Conservation (phyloP, 1,284 basidiomycete genomes). For the Testicularia cyperi region DNA sequence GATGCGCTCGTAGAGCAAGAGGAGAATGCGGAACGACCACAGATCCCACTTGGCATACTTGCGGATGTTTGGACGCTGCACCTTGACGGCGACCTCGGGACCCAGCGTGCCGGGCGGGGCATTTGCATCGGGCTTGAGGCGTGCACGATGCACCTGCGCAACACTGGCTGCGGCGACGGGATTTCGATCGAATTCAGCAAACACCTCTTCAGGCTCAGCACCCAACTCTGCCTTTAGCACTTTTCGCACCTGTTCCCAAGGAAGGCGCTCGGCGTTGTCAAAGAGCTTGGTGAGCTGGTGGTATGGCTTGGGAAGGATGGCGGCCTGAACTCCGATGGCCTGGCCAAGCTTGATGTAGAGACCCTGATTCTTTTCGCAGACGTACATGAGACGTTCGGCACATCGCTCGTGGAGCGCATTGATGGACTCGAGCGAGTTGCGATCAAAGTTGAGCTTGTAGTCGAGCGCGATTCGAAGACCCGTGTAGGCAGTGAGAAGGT, state of each 20-base stretch:
- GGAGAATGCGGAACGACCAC: constrained; percentile 43
- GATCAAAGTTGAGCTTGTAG: constrained; percentile 55
- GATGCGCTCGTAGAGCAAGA: constrained; percentile 46
- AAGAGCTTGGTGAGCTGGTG: constrained; percentile 47
- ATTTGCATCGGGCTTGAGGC: constrained; percentile 15
- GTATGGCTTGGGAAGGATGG: constrained; percentile 52
- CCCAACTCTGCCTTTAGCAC: constrained; percentile 45
- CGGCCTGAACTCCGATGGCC: constrained; percentile 48
- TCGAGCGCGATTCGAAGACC: constrained; percentile 47
- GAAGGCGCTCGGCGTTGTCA: constrained; percentile 47
- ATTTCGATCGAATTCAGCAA: constrained; percentile 34
- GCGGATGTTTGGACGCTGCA: constrained; percentile 50
- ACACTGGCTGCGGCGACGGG: constrained; percentile 51
- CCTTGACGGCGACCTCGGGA: constrained; percentile 49
- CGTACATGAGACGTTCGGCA: constrained; percentile 40
- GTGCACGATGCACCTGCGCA: constrained; percentile 50
- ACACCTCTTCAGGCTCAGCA: constrained; percentile 35
- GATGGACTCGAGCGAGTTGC: constrained; percentile 33
- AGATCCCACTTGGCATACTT: constrained; percentile 52
- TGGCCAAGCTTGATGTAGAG: constrained; percentile 53
- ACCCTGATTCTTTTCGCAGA: constrained; percentile 51
- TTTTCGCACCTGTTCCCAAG: constrained; percentile 32
- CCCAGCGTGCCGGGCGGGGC: constrained; percentile 15
- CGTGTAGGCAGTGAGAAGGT: constrained; percentile 38
- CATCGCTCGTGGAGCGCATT: constrained; percentile 50